These are phyloP conservation scores for Ceratocystis eucalypticola DNA, from an alignment of 2,329 filamentous ascomycete species.

Conservation along the genomic window DNA sequence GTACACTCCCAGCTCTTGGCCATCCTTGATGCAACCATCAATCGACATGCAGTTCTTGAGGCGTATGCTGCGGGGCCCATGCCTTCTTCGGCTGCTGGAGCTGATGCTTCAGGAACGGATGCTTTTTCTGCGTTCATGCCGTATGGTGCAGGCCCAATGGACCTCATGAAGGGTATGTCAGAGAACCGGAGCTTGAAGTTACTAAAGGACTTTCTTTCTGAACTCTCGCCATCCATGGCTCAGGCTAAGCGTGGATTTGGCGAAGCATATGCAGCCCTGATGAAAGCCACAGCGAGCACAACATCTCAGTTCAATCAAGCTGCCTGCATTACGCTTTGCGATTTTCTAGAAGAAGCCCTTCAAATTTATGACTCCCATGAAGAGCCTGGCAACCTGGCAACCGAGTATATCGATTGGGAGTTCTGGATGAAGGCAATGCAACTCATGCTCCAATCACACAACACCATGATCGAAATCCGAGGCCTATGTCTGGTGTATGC, in stretches of 20 bases:
- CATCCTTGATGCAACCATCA: slow-evolving; percentile 69
- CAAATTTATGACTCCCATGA: slow-evolving; percentile 43
- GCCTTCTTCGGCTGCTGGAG: slow-evolving; percentile 39
- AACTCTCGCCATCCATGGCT: slow-evolving; percentile 28
- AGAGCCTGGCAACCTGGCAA: slow-evolving; percentile 28
- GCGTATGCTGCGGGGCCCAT: slow-evolving; percentile 31
- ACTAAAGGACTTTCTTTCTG: slow-evolving; percentile 62
- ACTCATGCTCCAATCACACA: slow-evolving; percentile 68
- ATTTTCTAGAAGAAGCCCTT: slow-evolving; percentile 74
- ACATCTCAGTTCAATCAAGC: slow-evolving; percentile 71
- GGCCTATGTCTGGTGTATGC: slow-evolving; percentile 70
- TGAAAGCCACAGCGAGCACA: slow-evolving; percentile 60
- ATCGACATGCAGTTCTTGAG: slow-evolving; percentile 51
- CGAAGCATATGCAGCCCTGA: slow-evolving; percentile 56
- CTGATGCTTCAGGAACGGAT: slow-evolving; percentile 45
- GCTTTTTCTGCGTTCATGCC: slow-evolving; percentile 50
- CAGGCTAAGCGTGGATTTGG: slow-evolving; percentile 56
- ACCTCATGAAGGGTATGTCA: slow-evolving; percentile 68
- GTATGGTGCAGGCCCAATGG: slow-evolving; percentile 41
- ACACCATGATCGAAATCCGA: slow-evolving; percentile 80
- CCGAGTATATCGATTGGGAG: slow-evolving; percentile 54
- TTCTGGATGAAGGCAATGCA: slow-evolving; percentile 78
- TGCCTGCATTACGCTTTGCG: slow-evolving; percentile 79
- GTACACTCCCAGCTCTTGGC: slow-evolving; percentile 71
- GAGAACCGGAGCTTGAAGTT: slow-evolving; percentile 76